Evolutionary conservation across 2,329 filamentous ascomycete genomes (phyloP).

Genomic region (Chrysoporthe cubensis): DNA sequence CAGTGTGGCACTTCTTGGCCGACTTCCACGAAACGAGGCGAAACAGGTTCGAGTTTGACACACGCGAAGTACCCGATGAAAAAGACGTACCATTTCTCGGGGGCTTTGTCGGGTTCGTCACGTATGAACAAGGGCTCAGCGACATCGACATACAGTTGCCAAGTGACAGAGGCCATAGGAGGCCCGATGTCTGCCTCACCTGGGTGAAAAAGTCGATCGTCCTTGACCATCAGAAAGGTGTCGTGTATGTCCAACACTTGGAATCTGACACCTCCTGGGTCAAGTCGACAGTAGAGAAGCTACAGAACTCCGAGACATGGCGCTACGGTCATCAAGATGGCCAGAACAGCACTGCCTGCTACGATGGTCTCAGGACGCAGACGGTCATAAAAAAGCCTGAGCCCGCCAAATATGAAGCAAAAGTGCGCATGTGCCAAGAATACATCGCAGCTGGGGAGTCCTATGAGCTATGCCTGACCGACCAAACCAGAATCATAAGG

Average conservation of each 20-base stretch:
- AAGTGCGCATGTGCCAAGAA: constrained; percentile 71
- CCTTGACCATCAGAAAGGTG: constrained; percentile 68
- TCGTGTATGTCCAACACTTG: constrained; percentile 70
- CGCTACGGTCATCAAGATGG: constrained; percentile 23
- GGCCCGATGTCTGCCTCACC: constrained; percentile 74
- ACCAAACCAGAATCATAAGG: constrained; percentile 66
- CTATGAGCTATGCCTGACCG: constrained; percentile 85
- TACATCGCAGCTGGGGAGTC: constrained; percentile 77
- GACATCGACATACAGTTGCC: constrained; percentile 54
- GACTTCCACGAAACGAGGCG: constrained; percentile 45
- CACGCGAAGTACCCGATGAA: constrained; percentile 30
- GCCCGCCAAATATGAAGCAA: constrained; percentile 58
- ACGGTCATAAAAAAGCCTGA: constrained; percentile 32
- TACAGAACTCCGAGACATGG: constrained; percentile 39
- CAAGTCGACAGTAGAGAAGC: constrained; percentile 38
- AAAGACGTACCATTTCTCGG: constrained; percentile 69
- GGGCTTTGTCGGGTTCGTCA: constrained; percentile 82
- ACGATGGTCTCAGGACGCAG: constrained; percentile 24
- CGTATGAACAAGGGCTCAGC: constrained; percentile 79
- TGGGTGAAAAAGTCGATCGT: constrained; percentile 81
- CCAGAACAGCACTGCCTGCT: constrained; percentile 32
- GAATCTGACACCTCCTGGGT: constrained; percentile 51
- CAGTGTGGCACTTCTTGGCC: constrained; percentile 57
- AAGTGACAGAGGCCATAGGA: constrained; percentile 41
- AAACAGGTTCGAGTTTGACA: constrained; percentile 25